Percentiles rank a stretch among this genome's conserved stretches.
Conservation (phyloP, 73 alveolate genomes). For the Blepharisma stoltei region DNA sequence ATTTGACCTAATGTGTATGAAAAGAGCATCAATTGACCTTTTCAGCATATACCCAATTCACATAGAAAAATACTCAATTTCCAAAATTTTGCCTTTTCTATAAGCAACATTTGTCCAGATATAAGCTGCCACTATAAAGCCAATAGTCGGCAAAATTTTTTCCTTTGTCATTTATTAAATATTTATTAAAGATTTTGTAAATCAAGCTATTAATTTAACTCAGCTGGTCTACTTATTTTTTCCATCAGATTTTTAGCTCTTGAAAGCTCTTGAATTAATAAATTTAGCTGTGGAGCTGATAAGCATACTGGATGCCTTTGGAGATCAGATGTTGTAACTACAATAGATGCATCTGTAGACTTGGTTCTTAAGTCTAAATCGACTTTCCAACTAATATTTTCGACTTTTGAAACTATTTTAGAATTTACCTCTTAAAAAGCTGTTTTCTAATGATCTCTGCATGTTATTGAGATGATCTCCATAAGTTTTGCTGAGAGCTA, state of each 20-base stretch:
- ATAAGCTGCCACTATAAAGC: too few species aligned
- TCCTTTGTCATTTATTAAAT: too few species aligned
- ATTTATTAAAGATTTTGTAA: too few species aligned
- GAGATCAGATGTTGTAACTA: neutral
- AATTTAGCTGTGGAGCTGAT: neutral
- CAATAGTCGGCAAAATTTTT: too few species aligned
- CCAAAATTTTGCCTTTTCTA: too few species aligned
- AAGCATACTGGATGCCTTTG: neutral
- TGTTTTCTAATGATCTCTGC: neutral
- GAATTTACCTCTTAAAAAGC: neutral
- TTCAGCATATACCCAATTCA: too few species aligned
- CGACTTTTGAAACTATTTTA: neutral
- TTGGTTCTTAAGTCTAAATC: constrained; percentile 4
- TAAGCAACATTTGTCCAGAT: too few species aligned
- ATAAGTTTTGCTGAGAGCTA: neutral
- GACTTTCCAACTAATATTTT: constrained; percentile 11
- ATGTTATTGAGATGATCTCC: neutral
- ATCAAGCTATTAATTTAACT: too few species aligned
- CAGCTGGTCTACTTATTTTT: neutral
- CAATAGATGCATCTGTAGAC: neutral
- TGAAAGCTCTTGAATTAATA: constrained; percentile 1
- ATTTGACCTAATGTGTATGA: too few species aligned
- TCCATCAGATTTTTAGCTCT: constrained; percentile 27
- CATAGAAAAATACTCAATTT: too few species aligned
- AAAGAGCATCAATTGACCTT: too few species aligned